A percentile compares a stretch with the other conserved stretches of the same genome.
Conservation (phyloP, 2,329 filamentous ascomycete species). For the Alternaria triticimaculans region DNA sequence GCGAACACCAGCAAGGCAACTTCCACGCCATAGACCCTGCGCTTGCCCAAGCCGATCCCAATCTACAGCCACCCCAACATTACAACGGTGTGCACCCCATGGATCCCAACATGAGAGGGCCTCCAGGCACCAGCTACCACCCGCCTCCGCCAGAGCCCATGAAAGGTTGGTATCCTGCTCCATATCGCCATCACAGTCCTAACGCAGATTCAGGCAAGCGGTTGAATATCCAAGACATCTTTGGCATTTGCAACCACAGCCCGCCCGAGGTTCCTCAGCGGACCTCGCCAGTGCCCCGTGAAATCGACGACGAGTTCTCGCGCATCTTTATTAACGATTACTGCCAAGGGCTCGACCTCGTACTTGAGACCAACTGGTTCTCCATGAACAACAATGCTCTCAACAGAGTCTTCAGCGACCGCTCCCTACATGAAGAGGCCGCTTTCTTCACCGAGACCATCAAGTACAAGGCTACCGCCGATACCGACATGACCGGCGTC, state of each 20-base stretch:
- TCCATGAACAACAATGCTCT: conserved; percentile 60
- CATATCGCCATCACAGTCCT: neutral
- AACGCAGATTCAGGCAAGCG: conserved; percentile 41
- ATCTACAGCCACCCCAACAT: conserved; percentile 38
- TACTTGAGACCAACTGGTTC: conserved; percentile 82
- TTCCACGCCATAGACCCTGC: conserved; percentile 70
- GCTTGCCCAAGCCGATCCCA: conserved; percentile 55
- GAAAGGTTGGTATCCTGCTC: conserved; percentile 35
- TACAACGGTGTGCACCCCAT: conserved; percentile 45
- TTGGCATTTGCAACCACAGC: conserved; percentile 43
- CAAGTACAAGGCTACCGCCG: conserved; percentile 29
- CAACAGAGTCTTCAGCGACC: conserved; percentile 59
- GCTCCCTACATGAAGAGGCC: conserved; percentile 44
- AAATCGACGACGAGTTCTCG: conserved; percentile 42
- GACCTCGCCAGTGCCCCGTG: conserved; percentile 32
- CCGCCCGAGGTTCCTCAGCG: conserved; percentile 46
- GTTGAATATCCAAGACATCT: conserved; percentile 42
- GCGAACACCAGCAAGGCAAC: conserved; percentile 57
- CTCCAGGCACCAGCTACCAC: conserved; percentile 22
- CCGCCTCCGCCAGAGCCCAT: conserved; percentile 27
- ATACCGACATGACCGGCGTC: conserved; percentile 43
- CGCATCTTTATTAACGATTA: conserved; percentile 47
- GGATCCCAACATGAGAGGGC: conserved; percentile 41
- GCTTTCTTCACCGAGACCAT: conserved; percentile 44
- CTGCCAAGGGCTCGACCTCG: conserved; percentile 40